A percentile compares a stretch with the other conserved stretches of the same genome.
These are phyloP conservation scores for Sordariomycetes sp. DNA, from an alignment of 2,329 filamentous ascomycete species.

Conservation along the genomic window DNA sequence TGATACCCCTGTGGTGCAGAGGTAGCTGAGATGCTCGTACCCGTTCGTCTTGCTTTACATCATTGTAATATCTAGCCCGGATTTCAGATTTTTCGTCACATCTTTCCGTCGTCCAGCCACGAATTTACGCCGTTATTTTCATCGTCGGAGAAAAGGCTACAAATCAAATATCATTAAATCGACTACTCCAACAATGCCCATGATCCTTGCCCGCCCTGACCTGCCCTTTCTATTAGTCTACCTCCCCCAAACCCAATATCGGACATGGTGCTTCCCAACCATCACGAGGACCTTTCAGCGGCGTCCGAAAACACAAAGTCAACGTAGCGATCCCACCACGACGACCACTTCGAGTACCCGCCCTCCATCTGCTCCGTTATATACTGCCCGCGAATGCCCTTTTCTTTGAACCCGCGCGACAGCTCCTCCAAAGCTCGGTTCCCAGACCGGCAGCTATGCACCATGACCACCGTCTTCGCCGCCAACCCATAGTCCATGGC, in stretches of 20 bases:
- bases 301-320: neutral
- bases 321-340: slow-evolving; percentile 8
- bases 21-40: neutral
- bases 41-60: neutral
- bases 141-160: too few species aligned
- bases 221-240: neutral
- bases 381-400: slow-evolving; percentile 9
- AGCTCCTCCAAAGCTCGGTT: slow-evolving; percentile 1
- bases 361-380: slow-evolving; percentile 11
- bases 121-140: too few species aligned
- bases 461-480: slow-evolving; percentile 9
- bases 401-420: slow-evolving; percentile 1
- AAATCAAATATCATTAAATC: too few species aligned
- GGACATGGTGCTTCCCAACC: neutral
- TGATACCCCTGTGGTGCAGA: slow-evolving; percentile 9
- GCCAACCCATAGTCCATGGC: neutral
- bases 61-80: neutral
- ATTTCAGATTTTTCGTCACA: neutral
- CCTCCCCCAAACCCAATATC: neutral
- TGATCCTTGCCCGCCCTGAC: too few species aligned
- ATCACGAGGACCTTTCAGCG: neutral
- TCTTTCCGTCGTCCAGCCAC: too few species aligned
- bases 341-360: slow-evolving; percentile 11
- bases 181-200: too few species aligned
- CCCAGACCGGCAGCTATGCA: slow-evolving; percentile 7